A percentile compares a stretch with the other conserved stretches of the same genome.
These are phyloP conservation scores for Auriculariales sp. DNA, from an alignment of 768 basidiomycete species.

Conservation along the genomic window DNA sequence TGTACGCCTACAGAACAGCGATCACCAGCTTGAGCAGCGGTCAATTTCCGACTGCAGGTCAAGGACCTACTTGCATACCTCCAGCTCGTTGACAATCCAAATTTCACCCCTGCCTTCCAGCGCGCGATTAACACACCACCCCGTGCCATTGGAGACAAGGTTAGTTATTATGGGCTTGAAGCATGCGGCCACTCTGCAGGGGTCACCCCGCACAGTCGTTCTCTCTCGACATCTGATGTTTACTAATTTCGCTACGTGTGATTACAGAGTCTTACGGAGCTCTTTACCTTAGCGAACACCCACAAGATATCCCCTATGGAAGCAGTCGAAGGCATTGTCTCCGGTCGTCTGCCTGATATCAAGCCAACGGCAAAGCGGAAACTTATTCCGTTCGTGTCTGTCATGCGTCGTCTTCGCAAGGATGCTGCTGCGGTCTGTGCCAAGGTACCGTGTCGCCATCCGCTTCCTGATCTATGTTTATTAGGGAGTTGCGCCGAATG, in stretches of 20 bases:
- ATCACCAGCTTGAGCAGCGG: not conserved
- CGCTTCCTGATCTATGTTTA: not conserved
- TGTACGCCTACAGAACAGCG: not conserved
- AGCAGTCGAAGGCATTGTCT: slow-evolving; percentile 48
- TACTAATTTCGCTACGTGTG: not conserved
- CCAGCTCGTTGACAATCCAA: slow-evolving; percentile 66
- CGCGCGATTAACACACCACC: slow-evolving; percentile 62
- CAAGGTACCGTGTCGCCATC: not conserved
- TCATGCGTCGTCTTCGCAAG: slow-evolving; percentile 35
- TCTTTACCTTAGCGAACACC: slow-evolving; percentile 36
- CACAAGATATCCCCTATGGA: slow-evolving; percentile 40
- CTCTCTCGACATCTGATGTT: not conserved
- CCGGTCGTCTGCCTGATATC: slow-evolving; percentile 44
- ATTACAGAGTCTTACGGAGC: slow-evolving; percentile 44
- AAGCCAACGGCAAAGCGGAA: slow-evolving; percentile 56
- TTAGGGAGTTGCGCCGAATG: slow-evolving; percentile 45
- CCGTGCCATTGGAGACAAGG: slow-evolving; percentile 69
- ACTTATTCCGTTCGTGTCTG: slow-evolving; percentile 41
- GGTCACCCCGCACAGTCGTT: no score
- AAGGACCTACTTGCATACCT: slow-evolving; percentile 75
- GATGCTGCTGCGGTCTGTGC: slow-evolving; percentile 38
- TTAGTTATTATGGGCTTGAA: slow-evolving; percentile 12
- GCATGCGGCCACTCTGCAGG: not conserved
- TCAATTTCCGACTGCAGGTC: slow-evolving; percentile 30
- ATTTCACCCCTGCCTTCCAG: slow-evolving; percentile 47